These are phyloP conservation scores for Pythium aphanidermatum DNA, from an alignment of 352 stramenopile genomes.

Conservation along the genomic window DNA sequence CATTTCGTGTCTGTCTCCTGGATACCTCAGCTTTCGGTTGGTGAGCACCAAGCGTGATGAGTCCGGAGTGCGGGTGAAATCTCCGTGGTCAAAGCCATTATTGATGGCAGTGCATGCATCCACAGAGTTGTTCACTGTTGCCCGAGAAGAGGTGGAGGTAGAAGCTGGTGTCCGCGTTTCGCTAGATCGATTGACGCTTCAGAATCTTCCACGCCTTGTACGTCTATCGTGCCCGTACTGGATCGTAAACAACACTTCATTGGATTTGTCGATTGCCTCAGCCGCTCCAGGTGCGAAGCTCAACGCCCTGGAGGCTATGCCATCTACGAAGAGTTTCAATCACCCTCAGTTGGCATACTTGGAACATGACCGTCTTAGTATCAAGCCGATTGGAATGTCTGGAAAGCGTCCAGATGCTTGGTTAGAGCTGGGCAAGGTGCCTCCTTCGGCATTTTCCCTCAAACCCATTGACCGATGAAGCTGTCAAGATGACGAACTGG, in stretches of 20 bases:
- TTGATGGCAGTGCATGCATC: constrained; percentile 77
- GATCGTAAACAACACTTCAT: constrained; percentile 79
- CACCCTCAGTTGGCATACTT: constrained; percentile 60
- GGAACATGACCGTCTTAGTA: constrained; percentile 55
- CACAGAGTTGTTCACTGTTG: constrained; percentile 72
- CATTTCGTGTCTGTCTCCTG: constrained; percentile 58
- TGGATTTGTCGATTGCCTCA: constrained; percentile 59
- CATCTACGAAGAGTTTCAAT: constrained; percentile 37
- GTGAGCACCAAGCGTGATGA: constrained; percentile 28
- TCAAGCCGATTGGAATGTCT: constrained; percentile 48
- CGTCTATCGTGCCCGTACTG: constrained; percentile 81
- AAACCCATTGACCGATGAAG: constrained; percentile 50
- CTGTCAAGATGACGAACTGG: constrained; percentile 60
- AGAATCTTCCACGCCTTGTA: constrained; percentile 62
- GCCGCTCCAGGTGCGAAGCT: constrained; percentile 45
- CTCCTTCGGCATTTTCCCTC: constrained; percentile 37
- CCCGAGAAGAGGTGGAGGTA: constrained; percentile 43
- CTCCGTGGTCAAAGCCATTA: constrained; percentile 76
- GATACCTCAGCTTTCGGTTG: constrained; percentile 68
- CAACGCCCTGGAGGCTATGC: constrained; percentile 37
- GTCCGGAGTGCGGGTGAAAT: constrained; percentile 1
- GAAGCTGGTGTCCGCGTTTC: constrained; percentile 55
- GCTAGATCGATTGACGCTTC: constrained; percentile 65
- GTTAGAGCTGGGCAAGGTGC: constrained; percentile 47
- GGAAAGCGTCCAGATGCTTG: constrained; percentile 52